A percentile compares a stretch with the other conserved stretches of the same genome.
phyloP scores from a whole-genome alignment of 192 early-diverging fungal species.

The Coemansia sp. region DNA sequence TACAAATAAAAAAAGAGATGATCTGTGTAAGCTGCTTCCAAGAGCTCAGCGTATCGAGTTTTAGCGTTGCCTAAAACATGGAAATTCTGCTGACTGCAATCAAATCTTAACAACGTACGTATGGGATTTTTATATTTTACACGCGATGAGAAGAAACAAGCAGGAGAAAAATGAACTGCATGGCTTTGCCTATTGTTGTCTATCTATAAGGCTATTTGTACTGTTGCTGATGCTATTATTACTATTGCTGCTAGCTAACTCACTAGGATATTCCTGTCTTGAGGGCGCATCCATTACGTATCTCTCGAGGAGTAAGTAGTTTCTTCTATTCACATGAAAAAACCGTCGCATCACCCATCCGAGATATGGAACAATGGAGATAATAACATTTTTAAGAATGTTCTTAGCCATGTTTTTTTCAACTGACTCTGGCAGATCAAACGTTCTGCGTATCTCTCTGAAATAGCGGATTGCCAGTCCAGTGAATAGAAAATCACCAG shows the following conservation, averaged over 20 bases:
- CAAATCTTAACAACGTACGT: not conserved
- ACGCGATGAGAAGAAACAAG: no score
- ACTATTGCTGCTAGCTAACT: not conserved
- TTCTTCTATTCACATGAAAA: slow-evolving; percentile 37
- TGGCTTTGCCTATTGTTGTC: no score
- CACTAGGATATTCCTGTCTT: not conserved
- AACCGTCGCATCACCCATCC: slow-evolving; percentile 43
- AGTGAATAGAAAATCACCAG: slow-evolving; percentile 31
- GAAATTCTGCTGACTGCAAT: no score
- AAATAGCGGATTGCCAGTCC: slow-evolving; percentile 30
- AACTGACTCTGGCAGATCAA: slow-evolving; percentile 18
- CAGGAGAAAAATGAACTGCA: no score
- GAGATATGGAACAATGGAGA: slow-evolving; percentile 29
- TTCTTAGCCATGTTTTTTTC: slow-evolving; percentile 24
- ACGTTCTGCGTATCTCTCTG: slow-evolving; percentile 19
- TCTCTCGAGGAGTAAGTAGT: slow-evolving; percentile 28
- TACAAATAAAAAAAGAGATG: no score
- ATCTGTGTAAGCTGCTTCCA: no score
- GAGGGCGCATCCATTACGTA: slow-evolving; percentile 24
- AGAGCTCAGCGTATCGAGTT: no score
- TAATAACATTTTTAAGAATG: slow-evolving; percentile 21
- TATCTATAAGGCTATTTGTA: not conserved
- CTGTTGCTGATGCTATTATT: not conserved
- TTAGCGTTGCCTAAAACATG: no score
- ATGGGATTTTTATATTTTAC: not conserved